These are phyloP conservation scores for Monilinia laxa DNA, from an alignment of 2,329 filamentous ascomycete species.

Conservation along the genomic window DNA sequence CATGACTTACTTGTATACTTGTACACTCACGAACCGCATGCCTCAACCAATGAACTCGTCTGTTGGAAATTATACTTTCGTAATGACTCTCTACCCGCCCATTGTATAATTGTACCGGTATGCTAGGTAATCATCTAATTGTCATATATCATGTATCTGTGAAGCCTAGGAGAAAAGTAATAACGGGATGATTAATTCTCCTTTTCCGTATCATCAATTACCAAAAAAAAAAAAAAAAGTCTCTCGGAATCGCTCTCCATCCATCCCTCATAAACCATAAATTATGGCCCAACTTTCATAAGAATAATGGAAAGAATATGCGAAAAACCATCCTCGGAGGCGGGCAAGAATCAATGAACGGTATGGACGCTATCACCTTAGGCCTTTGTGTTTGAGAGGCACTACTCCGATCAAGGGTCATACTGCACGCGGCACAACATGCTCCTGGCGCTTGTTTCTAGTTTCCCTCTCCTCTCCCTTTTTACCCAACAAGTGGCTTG, in stretches of 20 bases:
- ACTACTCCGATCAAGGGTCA: conserved; percentile 9
- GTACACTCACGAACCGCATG: background rate
- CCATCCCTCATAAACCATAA: background rate
- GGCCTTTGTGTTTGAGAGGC: conserved; percentile 14
- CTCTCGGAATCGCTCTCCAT: background rate
- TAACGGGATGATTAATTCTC: background rate
- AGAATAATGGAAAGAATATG: background rate
- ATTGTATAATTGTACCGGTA: background rate
- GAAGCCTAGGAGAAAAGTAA: background rate
- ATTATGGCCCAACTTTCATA: background rate
- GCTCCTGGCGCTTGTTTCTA: conserved; percentile 25
- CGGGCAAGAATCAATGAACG: too few species aligned
- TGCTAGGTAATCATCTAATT: too few species aligned
- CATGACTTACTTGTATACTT: background rate
- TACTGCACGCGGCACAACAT: conserved; percentile 9
- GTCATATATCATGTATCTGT: background rate
- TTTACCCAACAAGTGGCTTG: background rate
- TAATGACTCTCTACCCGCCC: conserved; percentile 6
- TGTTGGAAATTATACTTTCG: conserved; percentile 1
- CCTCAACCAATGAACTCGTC: background rate
- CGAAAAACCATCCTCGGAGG: too few species aligned
- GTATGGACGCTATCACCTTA: background rate
- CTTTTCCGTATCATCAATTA: background rate
- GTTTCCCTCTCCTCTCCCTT: background rate
- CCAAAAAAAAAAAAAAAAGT: too few species aligned